These are phyloP conservation scores for Penicillium sclerotigenum DNA, from an alignment of 2,329 filamentous ascomycete genomes.

Conservation along the genomic window DNA sequence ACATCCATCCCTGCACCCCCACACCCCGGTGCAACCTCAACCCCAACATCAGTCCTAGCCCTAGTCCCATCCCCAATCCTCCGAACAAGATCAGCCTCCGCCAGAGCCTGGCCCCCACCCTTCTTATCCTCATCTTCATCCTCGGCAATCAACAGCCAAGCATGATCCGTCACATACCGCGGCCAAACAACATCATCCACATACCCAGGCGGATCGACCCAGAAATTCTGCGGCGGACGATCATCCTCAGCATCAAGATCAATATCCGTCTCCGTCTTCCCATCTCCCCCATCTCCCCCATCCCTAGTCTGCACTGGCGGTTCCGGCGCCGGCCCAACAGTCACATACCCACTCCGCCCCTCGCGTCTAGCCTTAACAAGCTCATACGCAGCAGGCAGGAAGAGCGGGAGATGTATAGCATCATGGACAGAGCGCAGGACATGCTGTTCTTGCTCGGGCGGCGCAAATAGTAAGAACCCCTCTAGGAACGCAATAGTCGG, in stretches of 20 bases:
- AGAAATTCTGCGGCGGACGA: conserved; percentile 69
- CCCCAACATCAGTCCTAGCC: conserved; percentile 47
- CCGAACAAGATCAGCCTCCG: conserved; percentile 26
- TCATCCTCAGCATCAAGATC: conserved; percentile 34
- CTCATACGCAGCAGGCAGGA: conserved; percentile 67
- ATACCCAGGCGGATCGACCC: conserved; percentile 90
- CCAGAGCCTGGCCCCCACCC: background rate
- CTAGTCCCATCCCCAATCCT: conserved; percentile 34
- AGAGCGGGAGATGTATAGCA: conserved; percentile 69
- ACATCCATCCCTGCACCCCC: conserved; percentile 59
- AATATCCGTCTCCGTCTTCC: conserved; percentile 5
- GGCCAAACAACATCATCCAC: conserved; percentile 96
- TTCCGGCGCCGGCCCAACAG: conserved; percentile 40
- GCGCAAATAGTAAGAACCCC: conserved; percentile 79
- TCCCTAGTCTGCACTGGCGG: conserved; percentile 7
- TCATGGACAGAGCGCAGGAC: conserved; percentile 30
- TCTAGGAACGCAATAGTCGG: conserved; percentile 70
- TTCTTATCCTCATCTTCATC: conserved; percentile 57
- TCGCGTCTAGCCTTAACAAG: conserved; percentile 42
- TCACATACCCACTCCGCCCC: conserved; percentile 47
- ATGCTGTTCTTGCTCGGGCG: conserved; percentile 27
- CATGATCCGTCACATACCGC: conserved; percentile 79
- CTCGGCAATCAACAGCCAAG: conserved; percentile 67
- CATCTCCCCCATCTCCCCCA: background rate
- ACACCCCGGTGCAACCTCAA: conserved; percentile 48